Evolutionary conservation across 306 rosid species (phyloP).

Genomic region (Dryas drummondii): DNA sequence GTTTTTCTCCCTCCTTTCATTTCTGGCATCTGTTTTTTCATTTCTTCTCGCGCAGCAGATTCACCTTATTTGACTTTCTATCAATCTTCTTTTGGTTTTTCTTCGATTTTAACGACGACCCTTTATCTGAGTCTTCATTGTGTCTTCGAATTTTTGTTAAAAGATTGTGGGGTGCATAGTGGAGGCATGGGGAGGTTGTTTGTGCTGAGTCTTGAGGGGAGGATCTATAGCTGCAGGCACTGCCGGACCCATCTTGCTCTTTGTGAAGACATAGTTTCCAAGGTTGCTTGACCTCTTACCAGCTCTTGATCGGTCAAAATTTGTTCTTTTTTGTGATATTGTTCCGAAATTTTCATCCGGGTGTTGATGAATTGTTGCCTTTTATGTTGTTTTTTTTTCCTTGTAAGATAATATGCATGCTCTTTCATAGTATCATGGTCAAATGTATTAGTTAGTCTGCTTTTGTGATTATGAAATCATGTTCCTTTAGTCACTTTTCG

Average conservation of each 20-base stretch:
- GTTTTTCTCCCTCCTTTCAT: background rate
- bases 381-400: background rate
- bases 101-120: constrained; percentile 34
- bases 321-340: constrained; percentile 7
- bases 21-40: constrained; percentile 11
- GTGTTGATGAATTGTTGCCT: constrained; percentile 8
- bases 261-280: constrained; percentile 61
- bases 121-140: constrained; percentile 10
- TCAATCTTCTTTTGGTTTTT: constrained; percentile 17
- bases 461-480: constrained; percentile 8
- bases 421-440: constrained; percentile 19
- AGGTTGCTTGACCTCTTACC: constrained; percentile 42
- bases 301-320: constrained; percentile 13
- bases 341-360: constrained; percentile 12
- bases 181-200: constrained; percentile 72
- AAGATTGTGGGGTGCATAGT: constrained; percentile 13
- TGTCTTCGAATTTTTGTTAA: constrained; percentile 9
- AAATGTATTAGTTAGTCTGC: background rate
- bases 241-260: constrained; percentile 81
- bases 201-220: constrained; percentile 71
- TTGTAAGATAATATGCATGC: constrained; percentile 6
- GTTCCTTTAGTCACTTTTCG: background rate
- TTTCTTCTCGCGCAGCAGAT: constrained; percentile 5
- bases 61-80: constrained; percentile 15
- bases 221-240: constrained; percentile 77